A percentile compares a stretch with the other conserved stretches of the same genome.
Evolutionary conservation across 768 basidiomycete species (phyloP).

Genomic region (Russula earlei): DNA sequence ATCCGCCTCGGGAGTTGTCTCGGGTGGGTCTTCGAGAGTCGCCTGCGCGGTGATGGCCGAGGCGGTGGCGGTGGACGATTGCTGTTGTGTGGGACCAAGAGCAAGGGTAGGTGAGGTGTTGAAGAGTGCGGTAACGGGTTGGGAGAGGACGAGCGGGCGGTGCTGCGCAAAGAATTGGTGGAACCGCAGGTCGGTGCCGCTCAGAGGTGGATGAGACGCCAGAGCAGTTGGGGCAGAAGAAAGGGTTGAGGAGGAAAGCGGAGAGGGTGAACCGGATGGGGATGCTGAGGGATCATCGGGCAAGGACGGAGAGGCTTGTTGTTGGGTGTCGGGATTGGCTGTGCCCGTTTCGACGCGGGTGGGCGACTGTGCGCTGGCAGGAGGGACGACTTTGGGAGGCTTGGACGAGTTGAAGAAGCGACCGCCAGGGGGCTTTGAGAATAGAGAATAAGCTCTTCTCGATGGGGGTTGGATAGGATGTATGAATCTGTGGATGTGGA

Average conservation of each 20-base stretch:
- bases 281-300: slow-evolving; percentile 8
- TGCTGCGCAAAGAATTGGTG: slow-evolving; percentile 82
- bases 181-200: slow-evolving; percentile 61
- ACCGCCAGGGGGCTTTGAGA: slow-evolving; percentile 66
- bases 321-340: slow-evolving; percentile 20
- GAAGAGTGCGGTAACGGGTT: slow-evolving; percentile 50
- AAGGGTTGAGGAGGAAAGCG: background rate
- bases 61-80: slow-evolving; percentile 14
- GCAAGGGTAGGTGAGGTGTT: slow-evolving; percentile 22
- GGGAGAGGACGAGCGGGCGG: slow-evolving; percentile 60
- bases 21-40: slow-evolving; percentile 35
- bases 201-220: slow-evolving; percentile 46
- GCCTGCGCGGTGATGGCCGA: slow-evolving; percentile 17
- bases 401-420: slow-evolving; percentile 71
- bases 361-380: slow-evolving; percentile 24
- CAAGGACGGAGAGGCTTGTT: background rate
- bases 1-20: slow-evolving; percentile 58
- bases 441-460: slow-evolving; percentile 62
- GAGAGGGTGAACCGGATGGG: background rate
- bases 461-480: slow-evolving; percentile 23
- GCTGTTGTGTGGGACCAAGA: background rate
- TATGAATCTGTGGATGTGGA: slow-evolving; percentile 14
- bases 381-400: slow-evolving; percentile 40
- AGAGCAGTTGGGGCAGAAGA: slow-evolving; percentile 7
- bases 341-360: slow-evolving; percentile 36